phyloP scores from a whole-genome alignment of 1,284 basidiomycete genomes.

The Cryptococcus jaspeensis region DNA sequence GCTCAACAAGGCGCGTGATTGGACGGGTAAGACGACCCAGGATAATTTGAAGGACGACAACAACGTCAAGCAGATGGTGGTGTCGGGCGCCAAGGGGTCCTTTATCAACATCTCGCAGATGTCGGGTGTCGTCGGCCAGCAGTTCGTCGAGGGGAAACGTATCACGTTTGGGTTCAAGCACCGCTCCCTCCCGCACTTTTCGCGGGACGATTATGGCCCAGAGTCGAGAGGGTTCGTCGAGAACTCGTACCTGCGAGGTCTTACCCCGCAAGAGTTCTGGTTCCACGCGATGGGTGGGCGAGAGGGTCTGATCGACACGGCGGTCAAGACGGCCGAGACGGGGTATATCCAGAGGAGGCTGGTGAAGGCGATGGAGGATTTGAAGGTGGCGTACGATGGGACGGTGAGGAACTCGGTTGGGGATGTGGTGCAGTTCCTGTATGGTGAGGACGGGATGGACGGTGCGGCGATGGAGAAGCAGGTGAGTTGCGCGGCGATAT shows the following conservation, averaged over 20 bases:
- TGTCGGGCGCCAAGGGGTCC: constrained; percentile 96
- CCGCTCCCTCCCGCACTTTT: constrained; percentile 93
- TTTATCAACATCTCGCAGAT: constrained; percentile 99
- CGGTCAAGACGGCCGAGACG: constrained; percentile 99
- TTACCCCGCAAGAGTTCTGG: constrained; percentile 99
- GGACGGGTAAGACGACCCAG: constrained; percentile 92
- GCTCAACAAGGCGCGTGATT: constrained; percentile 93
- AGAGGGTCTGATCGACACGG: constrained; percentile 98
- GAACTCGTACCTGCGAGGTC: constrained; percentile 96
- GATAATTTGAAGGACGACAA: constrained; percentile 96
- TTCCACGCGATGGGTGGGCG: constrained; percentile 99
- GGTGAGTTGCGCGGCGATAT: constrained; percentile 26
- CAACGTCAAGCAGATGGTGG: constrained; percentile 99
- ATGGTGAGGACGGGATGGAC: constrained; percentile 99
- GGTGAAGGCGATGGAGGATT: constrained; percentile 96
- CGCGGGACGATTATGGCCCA: constrained; percentile 98
- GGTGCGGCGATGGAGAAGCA: constrained; percentile 97
- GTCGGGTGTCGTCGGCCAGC: constrained; percentile 99
- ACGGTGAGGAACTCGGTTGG: constrained; percentile 96
- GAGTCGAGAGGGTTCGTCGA: constrained; percentile 99
- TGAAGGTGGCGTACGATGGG: constrained; percentile 96
- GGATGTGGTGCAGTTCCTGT: constrained; percentile 93
- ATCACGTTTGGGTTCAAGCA: constrained; percentile 99
- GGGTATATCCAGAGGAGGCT: constrained; percentile 98
- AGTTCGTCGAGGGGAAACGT: constrained; percentile 95